Conservation (phyloP, 306 rosid genomes). For the Datisca glomerata region DNA sequence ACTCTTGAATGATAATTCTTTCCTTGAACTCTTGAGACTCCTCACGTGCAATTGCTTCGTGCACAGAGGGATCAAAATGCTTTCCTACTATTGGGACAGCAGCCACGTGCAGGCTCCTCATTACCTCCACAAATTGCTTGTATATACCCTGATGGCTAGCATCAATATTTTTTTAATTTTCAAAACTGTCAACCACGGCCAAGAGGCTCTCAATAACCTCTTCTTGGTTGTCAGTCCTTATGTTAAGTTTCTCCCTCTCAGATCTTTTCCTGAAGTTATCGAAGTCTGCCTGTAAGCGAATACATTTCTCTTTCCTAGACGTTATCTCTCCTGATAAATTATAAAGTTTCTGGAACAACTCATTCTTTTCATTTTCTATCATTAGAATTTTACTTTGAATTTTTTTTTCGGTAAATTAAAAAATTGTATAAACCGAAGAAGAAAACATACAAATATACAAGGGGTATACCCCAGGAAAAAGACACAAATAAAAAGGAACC, state of each 20-base stretch:
- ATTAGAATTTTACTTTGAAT: conserved; percentile 36
- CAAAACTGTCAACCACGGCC: conserved; percentile 82
- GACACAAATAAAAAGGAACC: too few relatives aligned
- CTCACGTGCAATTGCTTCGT: conserved; percentile 84
- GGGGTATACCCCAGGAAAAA: too few relatives aligned
- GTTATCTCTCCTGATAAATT: conserved; percentile 37
- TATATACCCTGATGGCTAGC: conserved; percentile 87
- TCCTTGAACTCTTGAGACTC: conserved; percentile 62
- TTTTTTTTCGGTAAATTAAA: conserved; percentile 31
- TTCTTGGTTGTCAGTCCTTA: conserved; percentile 49
- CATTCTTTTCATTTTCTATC: conserved; percentile 29
- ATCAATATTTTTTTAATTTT: conserved; percentile 68
- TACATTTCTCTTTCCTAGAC: conserved; percentile 48
- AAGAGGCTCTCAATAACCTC: conserved; percentile 60
- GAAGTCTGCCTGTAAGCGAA: conserved; percentile 86
- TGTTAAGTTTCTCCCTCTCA: conserved; percentile 49
- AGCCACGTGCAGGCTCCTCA: conserved; percentile 66
- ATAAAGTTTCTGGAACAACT: conserved; percentile 37
- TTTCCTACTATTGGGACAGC: conserved; percentile 64
- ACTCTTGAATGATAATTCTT: conserved; percentile 61
- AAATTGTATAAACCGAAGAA: too few relatives aligned
- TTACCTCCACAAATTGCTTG: conserved; percentile 77
- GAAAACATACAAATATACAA: too few relatives aligned
- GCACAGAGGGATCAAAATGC: conserved; percentile 87
- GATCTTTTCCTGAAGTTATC: conserved; percentile 73